These are phyloP conservation scores for Fusarium sp. DNA, from an alignment of 2,329 filamentous ascomycete species.

Conservation along the genomic window DNA sequence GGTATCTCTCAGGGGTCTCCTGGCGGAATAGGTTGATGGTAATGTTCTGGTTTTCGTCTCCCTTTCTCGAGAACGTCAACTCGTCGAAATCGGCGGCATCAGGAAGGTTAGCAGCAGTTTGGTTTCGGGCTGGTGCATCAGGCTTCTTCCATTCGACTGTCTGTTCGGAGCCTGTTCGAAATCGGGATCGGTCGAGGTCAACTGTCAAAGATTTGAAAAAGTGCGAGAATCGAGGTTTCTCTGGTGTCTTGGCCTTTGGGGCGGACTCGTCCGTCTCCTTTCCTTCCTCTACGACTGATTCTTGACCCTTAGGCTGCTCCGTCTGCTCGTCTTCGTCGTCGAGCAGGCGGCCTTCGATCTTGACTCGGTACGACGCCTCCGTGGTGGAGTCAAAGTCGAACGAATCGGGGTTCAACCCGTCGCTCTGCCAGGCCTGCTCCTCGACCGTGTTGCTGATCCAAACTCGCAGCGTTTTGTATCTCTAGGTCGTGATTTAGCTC, in stretches of 20 bases:
- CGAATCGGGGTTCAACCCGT: constrained; percentile 75
- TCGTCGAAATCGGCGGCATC: constrained; percentile 86
- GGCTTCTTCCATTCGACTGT: constrained; percentile 91
- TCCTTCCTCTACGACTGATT: constrained; percentile 52
- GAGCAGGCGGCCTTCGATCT: constrained; percentile 88
- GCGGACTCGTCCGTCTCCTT: constrained; percentile 48
- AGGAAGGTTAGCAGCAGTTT: constrained; percentile 56
- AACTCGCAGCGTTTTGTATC: constrained; percentile 86
- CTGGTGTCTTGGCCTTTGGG: constrained; percentile 55
- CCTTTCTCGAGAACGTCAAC: constrained; percentile 89
- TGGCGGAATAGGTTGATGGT: constrained; percentile 88
- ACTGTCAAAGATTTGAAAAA: constrained; percentile 87
- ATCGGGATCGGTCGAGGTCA: constrained; percentile 75
- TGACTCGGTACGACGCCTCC: constrained; percentile 87
- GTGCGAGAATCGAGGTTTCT: constrained; percentile 74
- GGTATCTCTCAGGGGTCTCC: constrained; percentile 87
- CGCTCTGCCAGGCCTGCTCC: constrained; percentile 92
- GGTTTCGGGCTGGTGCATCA: constrained; percentile 65
- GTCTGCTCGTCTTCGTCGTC: constrained; percentile 75
- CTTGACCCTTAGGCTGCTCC: constrained; percentile 61
- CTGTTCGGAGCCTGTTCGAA: constrained; percentile 67
- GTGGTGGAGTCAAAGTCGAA: constrained; percentile 85
- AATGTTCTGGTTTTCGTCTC: constrained; percentile 93
- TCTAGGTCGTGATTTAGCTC: constrained; percentile 57
- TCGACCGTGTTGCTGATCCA: constrained; percentile 97